These are phyloP conservation scores for Kuraishia capsulata DNA, from an alignment of 805 yeast genomes.

Conservation along the genomic window DNA sequence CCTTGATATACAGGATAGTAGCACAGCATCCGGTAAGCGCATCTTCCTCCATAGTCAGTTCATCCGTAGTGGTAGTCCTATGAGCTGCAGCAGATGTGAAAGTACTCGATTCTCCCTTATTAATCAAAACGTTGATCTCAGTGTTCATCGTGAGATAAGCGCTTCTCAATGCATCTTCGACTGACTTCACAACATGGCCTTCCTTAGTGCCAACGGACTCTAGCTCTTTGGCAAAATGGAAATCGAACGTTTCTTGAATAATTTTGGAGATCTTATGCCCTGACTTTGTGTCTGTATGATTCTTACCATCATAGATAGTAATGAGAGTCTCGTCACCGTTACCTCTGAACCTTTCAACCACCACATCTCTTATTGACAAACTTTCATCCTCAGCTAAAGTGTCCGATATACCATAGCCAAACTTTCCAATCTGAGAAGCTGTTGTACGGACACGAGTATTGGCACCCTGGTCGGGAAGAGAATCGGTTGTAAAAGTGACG, in stretches of 20 bases:
- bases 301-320: conserved; percentile 81
- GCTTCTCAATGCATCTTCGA: conserved; percentile 71
- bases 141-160: conserved; percentile 75
- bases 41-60: conserved; percentile 57
- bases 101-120: conserved; percentile 32
- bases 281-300: conserved; percentile 34
- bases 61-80: conserved; percentile 37
- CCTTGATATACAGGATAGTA: conserved; percentile 71
- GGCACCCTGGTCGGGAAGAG: conserved; percentile 80
- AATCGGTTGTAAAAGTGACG: conserved; percentile 82
- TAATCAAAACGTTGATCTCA: conserved; percentile 60
- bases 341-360: conserved; percentile 81
- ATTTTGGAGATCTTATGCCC: conserved; percentile 64
- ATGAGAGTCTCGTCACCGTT: conserved; percentile 72
- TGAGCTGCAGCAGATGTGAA: conserved; percentile 40
- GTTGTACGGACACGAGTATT: conserved; percentile 86
- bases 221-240: conserved; percentile 61
- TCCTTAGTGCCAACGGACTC: conserved; percentile 13
- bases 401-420: conserved; percentile 91
- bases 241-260: conserved; percentile 63
- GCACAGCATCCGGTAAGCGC: conserved; percentile 77
- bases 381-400: conserved; percentile 58
- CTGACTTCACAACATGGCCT: conserved; percentile 30
- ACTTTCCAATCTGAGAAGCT: conserved; percentile 64
- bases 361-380: conserved; percentile 74